phyloP scores from a whole-genome alignment of 805 yeast genomes.

The Candida methanosorbosa region DNA sequence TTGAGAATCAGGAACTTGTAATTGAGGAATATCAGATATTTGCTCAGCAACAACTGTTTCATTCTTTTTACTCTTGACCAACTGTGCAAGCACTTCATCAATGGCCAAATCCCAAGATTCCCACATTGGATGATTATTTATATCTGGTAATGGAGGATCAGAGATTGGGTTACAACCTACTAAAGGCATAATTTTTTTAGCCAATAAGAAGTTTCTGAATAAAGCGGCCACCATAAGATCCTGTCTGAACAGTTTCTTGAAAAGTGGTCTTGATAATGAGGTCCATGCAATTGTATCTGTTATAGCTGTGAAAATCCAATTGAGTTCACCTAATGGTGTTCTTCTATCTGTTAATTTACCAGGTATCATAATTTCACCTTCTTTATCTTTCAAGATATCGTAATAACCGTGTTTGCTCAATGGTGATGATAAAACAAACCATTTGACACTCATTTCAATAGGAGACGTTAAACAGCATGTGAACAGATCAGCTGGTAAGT shows the following conservation, averaged over 20 bases:
- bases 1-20: conserved; percentile 15
- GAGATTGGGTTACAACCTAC: conserved; percentile 91
- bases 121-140: conserved; percentile 88
- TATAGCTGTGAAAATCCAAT: conserved; percentile 97
- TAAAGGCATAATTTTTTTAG: conserved; percentile 89
- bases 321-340: conserved; percentile 91
- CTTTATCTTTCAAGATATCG: conserved; percentile 36
- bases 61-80: conserved; percentile 32
- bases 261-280: conserved; percentile 74
- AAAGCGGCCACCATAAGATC: conserved; percentile 95
- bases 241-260: conserved; percentile 86
- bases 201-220: conserved; percentile 85
- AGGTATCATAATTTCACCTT: conserved; percentile 65
- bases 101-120: conserved; percentile 96
- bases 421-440: conserved; percentile 84
- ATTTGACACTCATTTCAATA: conserved; percentile 83
- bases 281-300: conserved; percentile 99
- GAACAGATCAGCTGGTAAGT: conserved; percentile 90
- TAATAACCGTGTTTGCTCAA: conserved; percentile 42
- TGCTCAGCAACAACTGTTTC: conserved; percentile 13
- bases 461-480: conserved; percentile 95
- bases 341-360: conserved; percentile 88
- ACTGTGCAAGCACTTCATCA: conserved; percentile 80
- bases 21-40: conserved; percentile 20
- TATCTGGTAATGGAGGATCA: conserved; percentile 86